A percentile compares a stretch with the other conserved stretches of the same genome.
These are phyloP conservation scores for Bryoglossum gracile DNA, from an alignment of 495 filamentous ascomycete genomes.

Conservation along the genomic window DNA sequence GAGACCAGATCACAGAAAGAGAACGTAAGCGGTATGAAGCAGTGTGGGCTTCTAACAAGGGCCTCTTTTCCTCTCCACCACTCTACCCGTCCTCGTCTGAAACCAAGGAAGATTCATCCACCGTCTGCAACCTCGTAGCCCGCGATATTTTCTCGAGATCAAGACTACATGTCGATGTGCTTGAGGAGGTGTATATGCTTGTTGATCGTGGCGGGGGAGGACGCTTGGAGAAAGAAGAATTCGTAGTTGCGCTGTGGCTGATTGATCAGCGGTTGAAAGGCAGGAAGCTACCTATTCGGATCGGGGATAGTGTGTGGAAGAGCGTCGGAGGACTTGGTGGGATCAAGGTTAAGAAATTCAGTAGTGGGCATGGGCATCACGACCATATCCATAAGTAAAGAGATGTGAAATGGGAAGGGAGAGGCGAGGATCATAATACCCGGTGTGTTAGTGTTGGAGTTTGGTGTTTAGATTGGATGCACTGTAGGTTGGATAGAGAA, in stretches of 20 bases:
- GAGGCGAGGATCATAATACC: not conserved
- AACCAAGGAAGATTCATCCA: slow-evolving; percentile 32
- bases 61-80: slow-evolving; percentile 35
- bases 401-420: not conserved
- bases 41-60: slow-evolving; percentile 90
- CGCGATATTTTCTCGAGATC: slow-evolving; percentile 83
- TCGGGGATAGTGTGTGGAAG: slow-evolving; percentile 78
- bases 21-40: slow-evolving; percentile 93
- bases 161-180: slow-evolving; percentile 54
- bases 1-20: slow-evolving; percentile 63
- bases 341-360: slow-evolving; percentile 20
- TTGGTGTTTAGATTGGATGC: no score
- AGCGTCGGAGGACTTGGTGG: slow-evolving; percentile 56
- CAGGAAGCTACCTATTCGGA: slow-evolving; percentile 72
- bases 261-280: slow-evolving; percentile 86
- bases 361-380: not conserved
- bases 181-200: slow-evolving; percentile 80
- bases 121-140: slow-evolving; percentile 71
- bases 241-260: slow-evolving; percentile 93
- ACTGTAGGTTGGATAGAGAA: no score
- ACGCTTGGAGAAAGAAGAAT: slow-evolving; percentile 66
- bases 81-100: not conserved
- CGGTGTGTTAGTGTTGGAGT: no score
- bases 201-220: slow-evolving; percentile 62
- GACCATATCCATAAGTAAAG: not conserved